phyloP scores from a whole-genome alignment of 2,329 filamentous ascomycete species.

The Macrophomina phaseolina region DNA sequence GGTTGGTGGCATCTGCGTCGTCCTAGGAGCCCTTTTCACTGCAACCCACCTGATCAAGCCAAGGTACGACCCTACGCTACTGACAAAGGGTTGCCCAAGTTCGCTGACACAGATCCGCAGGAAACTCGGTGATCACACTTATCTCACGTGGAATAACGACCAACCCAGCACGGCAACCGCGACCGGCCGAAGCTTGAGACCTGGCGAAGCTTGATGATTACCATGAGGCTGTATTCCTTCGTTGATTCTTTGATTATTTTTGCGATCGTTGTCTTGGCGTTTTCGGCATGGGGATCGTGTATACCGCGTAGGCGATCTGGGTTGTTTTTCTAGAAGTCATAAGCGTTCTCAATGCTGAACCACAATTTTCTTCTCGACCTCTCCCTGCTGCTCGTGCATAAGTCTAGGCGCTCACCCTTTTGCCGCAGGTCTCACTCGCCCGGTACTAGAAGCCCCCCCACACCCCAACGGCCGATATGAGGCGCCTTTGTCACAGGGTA shows the following conservation, averaged over 20 bases:
- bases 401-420: constrained; percentile 15
- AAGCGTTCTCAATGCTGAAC: constrained; percentile 26
- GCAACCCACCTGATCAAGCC: constrained; percentile 90
- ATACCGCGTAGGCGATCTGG: constrained; percentile 18
- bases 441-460: constrained; percentile 10
- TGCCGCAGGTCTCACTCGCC: constrained; percentile 15
- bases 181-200: constrained; percentile 48
- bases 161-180: constrained; percentile 62
- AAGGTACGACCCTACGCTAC: constrained; percentile 61
- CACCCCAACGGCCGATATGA: constrained; percentile 13
- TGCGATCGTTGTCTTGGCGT: constrained; percentile 25
- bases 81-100: constrained; percentile 14
- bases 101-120: constrained; percentile 52
- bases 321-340: constrained; percentile 24
- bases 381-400: constrained; percentile 14
- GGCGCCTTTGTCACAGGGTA: constrained; percentile 24
- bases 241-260: constrained; percentile 29
- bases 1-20: constrained; percentile 88
- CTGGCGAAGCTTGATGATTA: constrained; percentile 41
- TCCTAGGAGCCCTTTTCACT: constrained; percentile 87
- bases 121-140: constrained; percentile 97
- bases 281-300: constrained; percentile 23
- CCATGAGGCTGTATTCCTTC: constrained; percentile 29
- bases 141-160: constrained; percentile 92
- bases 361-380: constrained; percentile 25